These are phyloP conservation scores for Volvox africanus DNA, from an alignment of 139 green algal genomes.

Conservation along the genomic window DNA sequence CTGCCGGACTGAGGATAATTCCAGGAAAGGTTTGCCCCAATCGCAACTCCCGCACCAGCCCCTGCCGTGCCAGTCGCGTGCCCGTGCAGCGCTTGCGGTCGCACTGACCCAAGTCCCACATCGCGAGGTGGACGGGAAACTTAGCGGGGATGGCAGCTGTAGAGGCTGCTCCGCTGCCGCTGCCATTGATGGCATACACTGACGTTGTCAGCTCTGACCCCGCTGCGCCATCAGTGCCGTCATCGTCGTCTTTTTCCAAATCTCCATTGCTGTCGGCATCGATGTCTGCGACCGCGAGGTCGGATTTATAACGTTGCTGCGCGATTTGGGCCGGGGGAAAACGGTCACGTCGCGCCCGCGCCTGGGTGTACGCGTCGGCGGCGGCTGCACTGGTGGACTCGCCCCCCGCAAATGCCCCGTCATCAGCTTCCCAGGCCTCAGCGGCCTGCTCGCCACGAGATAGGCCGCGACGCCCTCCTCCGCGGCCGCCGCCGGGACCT, in stretches of 20 bases:
- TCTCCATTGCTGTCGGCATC: background rate
- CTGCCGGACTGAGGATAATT: slow-evolving; percentile 86
- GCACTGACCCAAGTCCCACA: slow-evolving; percentile 96
- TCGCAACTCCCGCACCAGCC: slow-evolving; percentile 83
- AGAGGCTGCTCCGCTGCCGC: background rate
- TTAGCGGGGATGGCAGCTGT: background rate
- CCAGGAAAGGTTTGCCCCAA: slow-evolving; percentile 86
- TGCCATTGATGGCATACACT: background rate
- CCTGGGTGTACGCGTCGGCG: background rate
- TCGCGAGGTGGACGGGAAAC: slow-evolving; percentile 69
- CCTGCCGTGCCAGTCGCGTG: slow-evolving; percentile 75
- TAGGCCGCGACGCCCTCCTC: background rate
- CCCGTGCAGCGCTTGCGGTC: slow-evolving; percentile 84
- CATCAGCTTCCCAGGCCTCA: background rate
- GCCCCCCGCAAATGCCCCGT: background rate
- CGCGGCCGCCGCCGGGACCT: background rate
- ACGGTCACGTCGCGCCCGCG: background rate
- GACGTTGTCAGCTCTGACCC: background rate
- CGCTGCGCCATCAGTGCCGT: background rate
- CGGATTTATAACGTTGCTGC: background rate
- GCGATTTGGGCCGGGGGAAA: background rate
- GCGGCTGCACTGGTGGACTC: slow-evolving; percentile 5
- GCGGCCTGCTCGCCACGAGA: slow-evolving; percentile 9
- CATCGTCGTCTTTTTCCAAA: background rate
- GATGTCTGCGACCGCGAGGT: background rate